Conservation (phyloP, 73 alveolate species). For the Tetrahymena elliotti region DNA sequence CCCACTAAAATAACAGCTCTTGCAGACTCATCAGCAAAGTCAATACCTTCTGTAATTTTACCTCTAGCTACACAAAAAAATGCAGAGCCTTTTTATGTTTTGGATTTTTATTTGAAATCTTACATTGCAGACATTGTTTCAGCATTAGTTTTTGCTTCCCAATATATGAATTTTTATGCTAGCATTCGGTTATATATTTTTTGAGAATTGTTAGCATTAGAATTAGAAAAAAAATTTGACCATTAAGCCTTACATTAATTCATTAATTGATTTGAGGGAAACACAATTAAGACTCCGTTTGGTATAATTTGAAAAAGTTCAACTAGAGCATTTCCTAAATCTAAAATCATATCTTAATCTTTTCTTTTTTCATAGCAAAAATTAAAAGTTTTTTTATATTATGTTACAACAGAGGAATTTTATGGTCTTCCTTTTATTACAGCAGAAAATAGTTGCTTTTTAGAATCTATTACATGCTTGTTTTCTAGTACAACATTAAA, state of each 20-base stretch:
- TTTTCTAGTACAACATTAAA: constrained; percentile 70
- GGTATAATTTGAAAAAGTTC: constrained; percentile 65
- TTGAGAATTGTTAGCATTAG: neutral
- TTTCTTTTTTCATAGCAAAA: constrained; percentile 67
- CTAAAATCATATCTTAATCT: constrained; percentile 51
- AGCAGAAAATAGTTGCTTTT: constrained; percentile 59
- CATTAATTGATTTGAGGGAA: constrained; percentile 82
- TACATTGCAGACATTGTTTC: constrained; percentile 32
- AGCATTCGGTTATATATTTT: constrained; percentile 61
- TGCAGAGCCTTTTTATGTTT: constrained; percentile 67
- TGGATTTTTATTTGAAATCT: constrained; percentile 22
- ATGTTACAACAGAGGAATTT: neutral
- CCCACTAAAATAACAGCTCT: constrained; percentile 88
- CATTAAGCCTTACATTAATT: constrained; percentile 66
- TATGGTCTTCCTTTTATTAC: constrained; percentile 52
- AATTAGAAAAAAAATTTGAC: constrained; percentile 33
- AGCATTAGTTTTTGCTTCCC: constrained; percentile 74
- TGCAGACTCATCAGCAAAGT: constrained; percentile 88
- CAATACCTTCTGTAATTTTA: constrained; percentile 89
- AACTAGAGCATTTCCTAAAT: constrained; percentile 65
- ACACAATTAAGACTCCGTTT: constrained; percentile 87
- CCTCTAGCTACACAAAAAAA: constrained; percentile 90
- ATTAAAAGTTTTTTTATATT: constrained; percentile 24
- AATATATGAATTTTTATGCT: constrained; percentile 58
- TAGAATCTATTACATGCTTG: constrained; percentile 81